Base-by-base conservation (phyloP, 768 basidiomycete species). In the Stropharia rugosoannulata region DNA sequence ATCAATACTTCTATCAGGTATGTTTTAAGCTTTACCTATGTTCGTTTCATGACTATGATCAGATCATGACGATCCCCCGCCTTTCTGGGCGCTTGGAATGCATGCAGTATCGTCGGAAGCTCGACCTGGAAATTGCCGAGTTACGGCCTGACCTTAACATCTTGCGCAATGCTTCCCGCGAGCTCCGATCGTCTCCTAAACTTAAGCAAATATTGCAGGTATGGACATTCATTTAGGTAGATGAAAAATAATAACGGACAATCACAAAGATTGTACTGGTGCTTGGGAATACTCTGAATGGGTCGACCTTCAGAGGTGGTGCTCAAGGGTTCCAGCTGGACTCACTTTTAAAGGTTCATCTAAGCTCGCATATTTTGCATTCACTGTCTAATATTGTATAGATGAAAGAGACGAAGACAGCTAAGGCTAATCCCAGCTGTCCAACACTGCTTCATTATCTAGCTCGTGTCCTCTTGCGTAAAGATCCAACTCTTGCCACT, bases 361-460 rank as follows among this genome's bases (percentile, higher is more conserved):
- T 11, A 27, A 27, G 8, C 45, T 27, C 13, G 15, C 25, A 12
- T 11, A 22, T 5, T 25, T 15, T 5, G 18, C 5, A 45, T 27
- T 25, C 15, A 15, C 5, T 45, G 5, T 6, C 22, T 27, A 29
- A 22, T 12, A 15, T 15, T 4, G 25, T 46, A 11, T 29, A 96
- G 94, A 71, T 94, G 72, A 87, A 84, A 65, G 93, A 95, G 61
- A 94, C 87, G 7, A 91, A 83, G 70, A 90, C 91, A 0, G 83
- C 81, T 0, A 86, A 82, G 54, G 82, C 81, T 0, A 81, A 82
- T 0, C 47, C 82, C 0, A 83, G 83, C 6, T 95, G 92, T 60
- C 93, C 94, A 0, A 96, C 93, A 0, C 74, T 98, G n/a, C 76
- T 97, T 11, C 95, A 96, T 68, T 96, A 93, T 66, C 68, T 96